A percentile compares a stretch with the other conserved stretches of the same genome.
Conservation (phyloP, 2,329 filamentous ascomycete species). For the Fusarium sp. region DNA sequence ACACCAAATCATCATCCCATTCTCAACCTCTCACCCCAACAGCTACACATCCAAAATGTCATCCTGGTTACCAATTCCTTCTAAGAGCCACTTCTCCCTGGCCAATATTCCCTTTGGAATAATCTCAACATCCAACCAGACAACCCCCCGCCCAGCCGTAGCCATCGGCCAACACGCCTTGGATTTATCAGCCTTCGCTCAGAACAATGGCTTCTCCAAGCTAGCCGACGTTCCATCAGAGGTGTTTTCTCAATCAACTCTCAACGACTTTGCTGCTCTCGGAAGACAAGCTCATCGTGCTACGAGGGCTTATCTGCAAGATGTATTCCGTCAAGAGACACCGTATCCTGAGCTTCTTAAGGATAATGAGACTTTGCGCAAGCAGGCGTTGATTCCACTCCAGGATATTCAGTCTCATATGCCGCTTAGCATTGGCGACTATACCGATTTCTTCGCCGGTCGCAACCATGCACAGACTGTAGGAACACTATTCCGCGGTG, state of each 20-base stretch:
- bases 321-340: conserved; percentile 69
- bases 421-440: conserved; percentile 83
- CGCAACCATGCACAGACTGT: conserved; percentile 79
- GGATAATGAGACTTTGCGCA: conserved; percentile 52
- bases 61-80: conserved; percentile 22
- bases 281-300: conserved; percentile 77
- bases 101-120: conserved; percentile 87
- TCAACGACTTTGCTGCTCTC: conserved; percentile 59
- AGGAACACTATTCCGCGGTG: conserved; percentile 78
- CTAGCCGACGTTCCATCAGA: conserved; percentile 45
- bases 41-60: conserved; percentile 7
- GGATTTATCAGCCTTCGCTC: conserved; percentile 74
- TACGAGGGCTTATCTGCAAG: conserved; percentile 75
- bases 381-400: conserved; percentile 50
- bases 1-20: background rate
- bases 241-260: conserved; percentile 49
- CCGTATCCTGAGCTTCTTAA: conserved; percentile 53
- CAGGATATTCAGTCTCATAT: conserved; percentile 73
- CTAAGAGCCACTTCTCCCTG: conserved; percentile 59
- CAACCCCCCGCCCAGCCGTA: conserved; percentile 72
- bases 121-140: conserved; percentile 72
- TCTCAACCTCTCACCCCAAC: background rate
- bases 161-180: conserved; percentile 80
- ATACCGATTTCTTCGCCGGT: conserved; percentile 87
- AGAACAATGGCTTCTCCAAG: conserved; percentile 56